Evolutionary conservation across 1,139 yeast genomes (phyloP), one percentile per base, ranked within the genome.

Genomic region (Ashbya aceris): DNA sequence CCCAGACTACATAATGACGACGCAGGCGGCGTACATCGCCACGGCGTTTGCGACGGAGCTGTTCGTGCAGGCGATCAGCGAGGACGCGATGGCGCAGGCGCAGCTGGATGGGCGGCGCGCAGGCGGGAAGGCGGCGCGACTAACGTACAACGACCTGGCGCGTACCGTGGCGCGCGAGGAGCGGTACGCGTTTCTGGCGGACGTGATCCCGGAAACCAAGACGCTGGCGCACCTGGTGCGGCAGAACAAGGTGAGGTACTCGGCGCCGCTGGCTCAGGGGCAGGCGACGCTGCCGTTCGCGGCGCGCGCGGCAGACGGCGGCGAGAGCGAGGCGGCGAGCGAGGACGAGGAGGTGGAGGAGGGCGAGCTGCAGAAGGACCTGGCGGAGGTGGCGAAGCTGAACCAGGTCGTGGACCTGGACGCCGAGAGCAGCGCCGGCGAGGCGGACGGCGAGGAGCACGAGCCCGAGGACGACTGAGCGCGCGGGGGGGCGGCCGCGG

Each of bases 31-130:
- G 0, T 85, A 83, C 10, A 83, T 81, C 54, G 80, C 95, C 10
- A 73, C 91, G 2, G 93, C 94, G 0, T 75, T 84, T 38, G 95
- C 96, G 5, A 82, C 96, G 0, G 96, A 89, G 55, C 65, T 85
- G 40, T 89, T 89, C 60, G 74, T 87, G 11, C 85, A 83, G 61
- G 77, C 83, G 53, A 68, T 89, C 43, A 75, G 87, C 0, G 94
- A 83, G 60, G 93, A 85, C 54, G 91, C 95, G 0, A 67, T 80
- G 27, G 67, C 83, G 7, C 39, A 49, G 37, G 49, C 55, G n/a
- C 58, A 54, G 29, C 38, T 56, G 35, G 41, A 46, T 33, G 43
- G 46, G 17, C 20, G 14, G 37, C 42, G 44, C 27, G 35, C 44
- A 12, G 44, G 39, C 14, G 39, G 43, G 2, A 48, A 49, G 42